These are phyloP conservation scores for Inga laurina DNA, from an alignment of 306 rosid genomes.

Conservation along the genomic window DNA sequence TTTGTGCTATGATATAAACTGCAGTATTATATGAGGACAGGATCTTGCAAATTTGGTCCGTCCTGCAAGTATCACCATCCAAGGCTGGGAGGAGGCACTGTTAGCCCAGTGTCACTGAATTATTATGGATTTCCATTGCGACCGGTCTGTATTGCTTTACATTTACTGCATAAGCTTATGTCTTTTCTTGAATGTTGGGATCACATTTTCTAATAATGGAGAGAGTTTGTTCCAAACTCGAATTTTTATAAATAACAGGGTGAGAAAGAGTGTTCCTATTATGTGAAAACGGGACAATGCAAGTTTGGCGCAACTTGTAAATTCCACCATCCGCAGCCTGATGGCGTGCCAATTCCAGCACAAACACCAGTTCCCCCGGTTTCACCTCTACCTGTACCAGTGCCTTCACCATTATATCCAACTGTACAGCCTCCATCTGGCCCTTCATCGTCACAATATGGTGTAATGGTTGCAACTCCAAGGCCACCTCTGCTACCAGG, in stretches of 20 bases:
- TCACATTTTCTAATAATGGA: conserved; percentile 26
- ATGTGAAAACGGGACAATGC: conserved; percentile 93
- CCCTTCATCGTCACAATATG: conserved; percentile 76
- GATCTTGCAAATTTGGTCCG: conserved; percentile 80
- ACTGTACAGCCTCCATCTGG: conserved; percentile 74
- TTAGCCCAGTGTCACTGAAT: conserved; percentile 55
- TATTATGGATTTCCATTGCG: conserved; percentile 68
- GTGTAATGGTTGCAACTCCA: conserved; percentile 74
- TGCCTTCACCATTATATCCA: conserved; percentile 60
- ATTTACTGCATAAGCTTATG: conserved; percentile 17
- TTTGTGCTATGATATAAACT: conserved; percentile 32
- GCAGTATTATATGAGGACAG: conserved; percentile 86
- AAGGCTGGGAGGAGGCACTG: conserved; percentile 64
- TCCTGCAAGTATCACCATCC: conserved; percentile 97
- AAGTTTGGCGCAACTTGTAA: conserved; percentile 92
- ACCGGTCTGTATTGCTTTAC: conserved; percentile 50
- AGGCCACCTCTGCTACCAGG: conserved; percentile 84
- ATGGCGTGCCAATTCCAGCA: conserved; percentile 57
- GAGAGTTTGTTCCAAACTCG: conserved; percentile 22
- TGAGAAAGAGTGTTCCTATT: conserved; percentile 95
- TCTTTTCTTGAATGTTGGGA: conserved; percentile 23
- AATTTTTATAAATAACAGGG: conserved; percentile 62
- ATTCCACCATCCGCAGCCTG: conserved; percentile 92
- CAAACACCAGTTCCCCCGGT: conserved; percentile 61
- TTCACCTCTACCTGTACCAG: conserved; percentile 55